phyloP scores from a whole-genome alignment of 805 yeast species.

The Spathaspora sp. region DNA sequence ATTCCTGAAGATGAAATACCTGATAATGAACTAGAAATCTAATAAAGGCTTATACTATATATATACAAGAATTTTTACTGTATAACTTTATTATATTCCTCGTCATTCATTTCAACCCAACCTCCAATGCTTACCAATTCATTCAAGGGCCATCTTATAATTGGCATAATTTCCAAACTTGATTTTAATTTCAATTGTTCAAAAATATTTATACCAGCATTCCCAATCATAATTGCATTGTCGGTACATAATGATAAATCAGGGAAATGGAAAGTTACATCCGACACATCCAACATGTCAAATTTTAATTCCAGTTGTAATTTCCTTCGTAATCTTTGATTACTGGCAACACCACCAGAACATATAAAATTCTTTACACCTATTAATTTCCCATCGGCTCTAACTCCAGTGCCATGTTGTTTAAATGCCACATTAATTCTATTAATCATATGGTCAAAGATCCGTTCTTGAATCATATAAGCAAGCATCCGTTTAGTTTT shows the following conservation, averaged over 20 bases:
- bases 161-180: constrained; percentile 55
- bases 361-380: constrained; percentile 60
- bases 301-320: constrained; percentile 36
- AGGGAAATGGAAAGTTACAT: constrained; percentile 61
- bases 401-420: constrained; percentile 21
- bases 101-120: constrained; percentile 36
- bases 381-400: constrained; percentile 37
- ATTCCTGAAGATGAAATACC: constrained; percentile 21
- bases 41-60: neutral
- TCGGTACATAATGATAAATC: constrained; percentile 78
- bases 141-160: constrained; percentile 78
- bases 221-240: constrained; percentile 95
- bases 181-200: constrained; percentile 52
- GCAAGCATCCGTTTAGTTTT: constrained; percentile 49
- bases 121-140: constrained; percentile 48
- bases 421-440: constrained; percentile 53
- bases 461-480: constrained; percentile 55
- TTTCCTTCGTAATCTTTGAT: constrained; percentile 49
- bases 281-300: constrained; percentile 2
- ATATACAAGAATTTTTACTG: neutral
- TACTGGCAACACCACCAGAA: constrained; percentile 95
- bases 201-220: constrained; percentile 89
- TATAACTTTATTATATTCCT: constrained; percentile 12
- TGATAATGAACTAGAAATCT: constrained; percentile 10
- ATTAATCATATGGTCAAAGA: constrained; percentile 70